Evolutionary conservation across 2,329 filamentous ascomycete species (phyloP).

Genomic region (Colletotrichum graminicola): DNA sequence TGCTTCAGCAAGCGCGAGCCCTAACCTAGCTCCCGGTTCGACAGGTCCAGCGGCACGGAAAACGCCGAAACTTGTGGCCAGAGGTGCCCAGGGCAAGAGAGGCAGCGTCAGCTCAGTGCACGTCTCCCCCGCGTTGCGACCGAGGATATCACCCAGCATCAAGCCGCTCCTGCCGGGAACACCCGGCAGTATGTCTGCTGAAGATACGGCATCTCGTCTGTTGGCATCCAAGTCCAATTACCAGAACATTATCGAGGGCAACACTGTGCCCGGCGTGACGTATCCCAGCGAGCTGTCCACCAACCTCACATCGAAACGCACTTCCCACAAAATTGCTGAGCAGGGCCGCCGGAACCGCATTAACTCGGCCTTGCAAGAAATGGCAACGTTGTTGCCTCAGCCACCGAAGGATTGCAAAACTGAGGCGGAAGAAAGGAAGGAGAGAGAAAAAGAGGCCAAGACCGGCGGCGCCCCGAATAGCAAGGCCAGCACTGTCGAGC

Average conservation of each 20-base stretch:
- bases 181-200: constrained; percentile 62
- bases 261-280: constrained; percentile 86
- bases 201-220: constrained; percentile 76
- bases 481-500: constrained; percentile 97
- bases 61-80: constrained; percentile 68
- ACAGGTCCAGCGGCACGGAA: constrained; percentile 60
- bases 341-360: constrained; percentile 96
- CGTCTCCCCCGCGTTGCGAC: constrained; percentile 87
- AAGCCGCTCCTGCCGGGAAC: constrained; percentile 84
- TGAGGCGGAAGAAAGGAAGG: constrained; percentile 60
- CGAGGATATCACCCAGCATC: constrained; percentile 93
- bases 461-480: constrained; percentile 74
- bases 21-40: constrained; percentile 70
- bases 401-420: constrained; percentile 57
- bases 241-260: constrained; percentile 95
- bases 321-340: constrained; percentile 97
- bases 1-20: constrained; percentile 73
- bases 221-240: constrained; percentile 97
- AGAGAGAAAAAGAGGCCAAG: constrained; percentile 58
- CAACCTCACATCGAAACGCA: constrained; percentile 94
- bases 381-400: constrained; percentile 85
- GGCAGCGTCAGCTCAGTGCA: constrained; percentile 78
- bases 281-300: constrained; percentile 93
- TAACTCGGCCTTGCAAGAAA: constrained; percentile 92
- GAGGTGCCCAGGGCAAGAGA: constrained; percentile 73